Evolutionary conservation across 306 rosid genomes (phyloP).

Genomic region (Hippophae gyantsensis): DNA sequence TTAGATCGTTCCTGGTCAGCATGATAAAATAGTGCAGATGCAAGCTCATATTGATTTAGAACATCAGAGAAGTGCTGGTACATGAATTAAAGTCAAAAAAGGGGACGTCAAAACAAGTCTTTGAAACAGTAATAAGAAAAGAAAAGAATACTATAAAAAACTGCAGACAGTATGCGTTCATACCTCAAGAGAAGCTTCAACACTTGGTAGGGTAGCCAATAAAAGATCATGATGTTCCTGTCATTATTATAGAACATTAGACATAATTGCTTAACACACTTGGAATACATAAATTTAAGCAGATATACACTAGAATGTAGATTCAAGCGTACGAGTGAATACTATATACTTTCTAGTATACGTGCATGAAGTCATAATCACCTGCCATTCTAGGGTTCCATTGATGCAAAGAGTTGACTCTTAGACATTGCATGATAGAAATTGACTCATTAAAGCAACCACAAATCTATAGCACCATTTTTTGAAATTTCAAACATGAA

Average conservation of each 20-base stretch:
- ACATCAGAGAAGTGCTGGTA: conserved; percentile 70
- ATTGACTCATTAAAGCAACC: background rate
- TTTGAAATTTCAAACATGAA: no score
- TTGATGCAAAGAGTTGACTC: background rate
- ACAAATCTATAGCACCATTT: background rate
- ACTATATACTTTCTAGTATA: background rate
- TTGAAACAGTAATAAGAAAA: conserved; percentile 8
- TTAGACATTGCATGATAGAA: background rate
- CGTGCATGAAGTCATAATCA: background rate
- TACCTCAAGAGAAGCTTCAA: conserved; percentile 93
- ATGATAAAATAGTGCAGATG: conserved; percentile 54
- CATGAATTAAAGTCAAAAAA: conserved; percentile 18
- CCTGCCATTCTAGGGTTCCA: background rate
- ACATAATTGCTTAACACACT: background rate
- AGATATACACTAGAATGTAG: background rate
- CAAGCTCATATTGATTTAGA: conserved; percentile 60
- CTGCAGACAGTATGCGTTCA: conserved; percentile 8
- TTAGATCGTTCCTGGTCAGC: conserved; percentile 85
- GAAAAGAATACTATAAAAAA: conserved; percentile 1
- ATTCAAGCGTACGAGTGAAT: background rate
- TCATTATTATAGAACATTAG: conserved; percentile 16
- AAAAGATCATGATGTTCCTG: conserved; percentile 97
- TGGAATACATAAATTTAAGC: background rate
- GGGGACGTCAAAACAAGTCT: background rate
- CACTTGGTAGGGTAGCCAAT: conserved; percentile 71